A percentile compares a stretch with the other conserved stretches of the same genome.
These are phyloP conservation scores for Bipolaris oryzae DNA, from an alignment of 2,329 filamentous ascomycete genomes.

Conservation along the genomic window DNA sequence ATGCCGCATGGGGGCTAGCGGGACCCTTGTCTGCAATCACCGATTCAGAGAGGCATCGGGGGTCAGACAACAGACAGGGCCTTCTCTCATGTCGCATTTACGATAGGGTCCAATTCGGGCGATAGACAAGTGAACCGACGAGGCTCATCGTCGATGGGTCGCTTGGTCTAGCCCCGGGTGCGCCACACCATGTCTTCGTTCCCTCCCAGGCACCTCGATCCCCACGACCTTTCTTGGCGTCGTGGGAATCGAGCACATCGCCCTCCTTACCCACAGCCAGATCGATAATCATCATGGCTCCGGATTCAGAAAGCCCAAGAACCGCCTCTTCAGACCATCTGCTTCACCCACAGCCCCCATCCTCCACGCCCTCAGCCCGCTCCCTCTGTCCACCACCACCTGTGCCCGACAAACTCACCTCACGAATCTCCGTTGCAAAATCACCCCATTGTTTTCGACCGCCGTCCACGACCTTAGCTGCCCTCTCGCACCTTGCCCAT, in stretches of 20 bases:
- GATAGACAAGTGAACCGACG: constrained; percentile 7
- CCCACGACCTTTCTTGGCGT: constrained; percentile 21
- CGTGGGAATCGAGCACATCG: constrained; percentile 25
- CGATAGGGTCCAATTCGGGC: constrained; percentile 12
- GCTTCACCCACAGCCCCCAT: background rate
- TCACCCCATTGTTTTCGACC: background rate
- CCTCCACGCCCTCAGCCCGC: background rate
- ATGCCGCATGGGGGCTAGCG: background rate
- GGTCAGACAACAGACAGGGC: background rate
- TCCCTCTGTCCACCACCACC: background rate
- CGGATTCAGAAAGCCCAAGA: background rate
- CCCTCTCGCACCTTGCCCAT: background rate
- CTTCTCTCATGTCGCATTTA: constrained; percentile 1
- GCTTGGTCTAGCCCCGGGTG: constrained; percentile 14
- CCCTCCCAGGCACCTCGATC: constrained; percentile 21
- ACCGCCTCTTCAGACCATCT: background rate
- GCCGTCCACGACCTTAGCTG: background rate
- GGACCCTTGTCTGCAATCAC: constrained; percentile 7
- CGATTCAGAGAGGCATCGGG: constrained; percentile 10
- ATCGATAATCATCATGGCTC: constrained; percentile 25
- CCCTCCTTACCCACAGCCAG: constrained; percentile 11
- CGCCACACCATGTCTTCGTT: constrained; percentile 10
- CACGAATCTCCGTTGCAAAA: background rate
- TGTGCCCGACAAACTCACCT: background rate
- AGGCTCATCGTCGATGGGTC: constrained; percentile 27